Evolutionary conservation across 2,329 filamentous ascomycete species (phyloP).

Genomic region (Botrytis squamosa): DNA sequence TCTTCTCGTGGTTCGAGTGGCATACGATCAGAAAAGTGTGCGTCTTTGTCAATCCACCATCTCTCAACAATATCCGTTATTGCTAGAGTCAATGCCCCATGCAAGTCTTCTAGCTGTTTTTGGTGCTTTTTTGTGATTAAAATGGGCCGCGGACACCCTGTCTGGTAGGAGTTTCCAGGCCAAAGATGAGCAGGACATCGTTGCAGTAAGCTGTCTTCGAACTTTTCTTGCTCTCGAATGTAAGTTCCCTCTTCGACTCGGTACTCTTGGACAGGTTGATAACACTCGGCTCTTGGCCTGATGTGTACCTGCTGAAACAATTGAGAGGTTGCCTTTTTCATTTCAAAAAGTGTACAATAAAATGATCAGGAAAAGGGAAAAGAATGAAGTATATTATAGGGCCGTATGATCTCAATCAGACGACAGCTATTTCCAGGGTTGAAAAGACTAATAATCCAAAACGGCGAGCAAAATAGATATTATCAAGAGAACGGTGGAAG

Average conservation of each 20-base stretch:
- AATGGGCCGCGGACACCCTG: slow-evolving; percentile 8
- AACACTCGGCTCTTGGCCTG: background rate
- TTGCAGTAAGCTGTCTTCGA: background rate
- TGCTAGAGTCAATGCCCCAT: background rate
- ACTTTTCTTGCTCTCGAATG: background rate
- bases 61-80: slow-evolving; percentile 14
- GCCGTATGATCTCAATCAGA: too few species aligned
- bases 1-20: background rate
- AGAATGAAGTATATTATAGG: too few species aligned
- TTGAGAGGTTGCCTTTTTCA: background rate
- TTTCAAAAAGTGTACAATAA: background rate
- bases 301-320: background rate
- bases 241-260: background rate
- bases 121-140: background rate
- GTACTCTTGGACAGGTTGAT: background rate
- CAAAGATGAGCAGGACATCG: background rate
- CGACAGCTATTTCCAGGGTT: too few species aligned
- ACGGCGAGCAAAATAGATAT: too few species aligned
- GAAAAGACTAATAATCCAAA: too few species aligned
- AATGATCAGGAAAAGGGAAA: background rate
- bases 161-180: background rate
- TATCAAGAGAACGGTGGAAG: too few species aligned
- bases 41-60: background rate
- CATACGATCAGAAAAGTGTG: background rate
- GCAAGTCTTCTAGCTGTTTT: background rate